Evolutionary conservation across 495 filamentous ascomycete genomes (phyloP).

Genomic region (Rostrohypoxylon terebratum): DNA sequence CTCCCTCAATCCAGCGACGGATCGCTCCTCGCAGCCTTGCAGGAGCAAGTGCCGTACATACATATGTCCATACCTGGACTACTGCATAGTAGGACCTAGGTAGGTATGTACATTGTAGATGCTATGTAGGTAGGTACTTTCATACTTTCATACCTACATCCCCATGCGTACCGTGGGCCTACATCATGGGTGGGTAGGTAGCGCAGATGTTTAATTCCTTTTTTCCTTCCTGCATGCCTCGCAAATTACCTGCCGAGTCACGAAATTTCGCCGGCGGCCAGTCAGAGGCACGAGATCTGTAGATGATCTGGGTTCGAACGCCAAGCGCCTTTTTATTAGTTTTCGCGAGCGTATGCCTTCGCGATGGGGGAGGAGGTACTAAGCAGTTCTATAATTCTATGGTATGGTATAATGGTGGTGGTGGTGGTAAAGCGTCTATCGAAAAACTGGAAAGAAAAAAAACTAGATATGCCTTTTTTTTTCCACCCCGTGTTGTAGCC

Average conservation of each 20-base stretch:
- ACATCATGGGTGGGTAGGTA: background rate
- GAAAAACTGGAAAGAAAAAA: constrained; percentile 1
- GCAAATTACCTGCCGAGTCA: constrained; percentile 33
- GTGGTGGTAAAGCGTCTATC: background rate
- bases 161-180: background rate
- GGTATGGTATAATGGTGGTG: background rate
- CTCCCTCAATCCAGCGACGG: background rate
- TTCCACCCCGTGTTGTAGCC: background rate
- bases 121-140: too few relatives aligned
- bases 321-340: constrained; percentile 2
- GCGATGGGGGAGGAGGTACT: background rate
- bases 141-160: background rate
- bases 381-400: too few relatives aligned
- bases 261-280: constrained; percentile 9
- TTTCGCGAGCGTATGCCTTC: background rate
- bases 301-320: constrained; percentile 6
- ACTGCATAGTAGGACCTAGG: too few relatives aligned
- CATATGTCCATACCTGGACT: background rate
- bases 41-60: background rate
- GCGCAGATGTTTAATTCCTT: constrained; percentile 4
- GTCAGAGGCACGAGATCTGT: background rate
- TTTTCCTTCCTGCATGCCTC: background rate
- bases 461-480: background rate
- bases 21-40: constrained; percentile 8
- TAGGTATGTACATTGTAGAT: too few relatives aligned